Conservation (phyloP, 495 filamentous ascomycete genomes). For the Tuber brumale region DNA sequence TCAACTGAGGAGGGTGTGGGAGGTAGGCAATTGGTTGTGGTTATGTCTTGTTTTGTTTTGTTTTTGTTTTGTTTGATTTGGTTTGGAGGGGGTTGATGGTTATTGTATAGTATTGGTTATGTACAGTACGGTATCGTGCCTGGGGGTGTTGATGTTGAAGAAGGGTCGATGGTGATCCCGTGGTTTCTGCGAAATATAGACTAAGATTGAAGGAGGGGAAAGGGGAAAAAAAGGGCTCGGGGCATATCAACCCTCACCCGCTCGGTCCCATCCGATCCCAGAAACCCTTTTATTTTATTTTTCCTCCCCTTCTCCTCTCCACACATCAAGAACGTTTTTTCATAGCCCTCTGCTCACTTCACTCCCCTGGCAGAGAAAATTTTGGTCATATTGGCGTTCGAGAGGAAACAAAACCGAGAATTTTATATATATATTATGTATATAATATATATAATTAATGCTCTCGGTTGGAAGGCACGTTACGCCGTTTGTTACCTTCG, state of each 20-base stretch:
- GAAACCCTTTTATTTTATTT: background rate
- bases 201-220: background rate
- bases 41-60: background rate
- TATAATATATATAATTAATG: background rate
- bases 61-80: background rate
- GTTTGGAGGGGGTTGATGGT: background rate
- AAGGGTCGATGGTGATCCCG: too few species aligned
- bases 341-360: constrained; percentile 24
- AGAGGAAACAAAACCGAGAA: constrained; percentile 25
- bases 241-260: background rate
- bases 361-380: constrained; percentile 16
- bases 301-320: background rate
- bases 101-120: background rate
- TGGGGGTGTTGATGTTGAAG: background rate
- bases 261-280: background rate
- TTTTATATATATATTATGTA: background rate
- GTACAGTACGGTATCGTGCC: background rate
- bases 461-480: constrained; percentile 24
- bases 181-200: too few species aligned
- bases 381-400: constrained; percentile 41
- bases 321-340: constrained; percentile 37
- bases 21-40: constrained; percentile 9
- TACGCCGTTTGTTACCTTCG: constrained; percentile 24
- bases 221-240: background rate
- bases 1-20: constrained; percentile 6